These are phyloP conservation scores for Hansenula sp. DNA, from an alignment of 1,139 yeast species.

Conservation along the genomic window DNA sequence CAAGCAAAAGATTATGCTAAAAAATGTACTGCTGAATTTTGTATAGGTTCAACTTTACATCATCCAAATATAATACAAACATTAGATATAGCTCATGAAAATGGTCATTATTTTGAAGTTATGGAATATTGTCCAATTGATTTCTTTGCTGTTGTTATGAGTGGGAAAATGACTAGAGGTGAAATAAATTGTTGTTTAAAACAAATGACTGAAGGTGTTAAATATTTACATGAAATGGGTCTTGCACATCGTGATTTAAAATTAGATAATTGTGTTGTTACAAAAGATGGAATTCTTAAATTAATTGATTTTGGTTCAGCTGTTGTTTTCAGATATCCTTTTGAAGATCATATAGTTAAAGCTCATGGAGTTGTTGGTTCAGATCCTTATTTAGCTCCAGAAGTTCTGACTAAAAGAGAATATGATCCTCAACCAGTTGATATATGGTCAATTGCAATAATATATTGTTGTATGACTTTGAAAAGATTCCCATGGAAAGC, in stretches of 20 bases:
- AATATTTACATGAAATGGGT: slow-evolving; percentile 82
- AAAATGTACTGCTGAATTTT: slow-evolving; percentile 95
- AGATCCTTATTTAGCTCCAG: slow-evolving; percentile 97
- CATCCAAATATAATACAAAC: slow-evolving; percentile 95
- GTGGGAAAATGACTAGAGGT: slow-evolving; percentile 80
- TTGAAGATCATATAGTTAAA: slow-evolving; percentile 68
- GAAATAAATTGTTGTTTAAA: slow-evolving; percentile 89
- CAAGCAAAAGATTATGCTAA: slow-evolving; percentile 85
- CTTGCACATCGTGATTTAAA: slow-evolving; percentile 94
- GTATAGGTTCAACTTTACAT: slow-evolving; percentile 92
- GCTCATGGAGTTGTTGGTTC: slow-evolving; percentile 97
- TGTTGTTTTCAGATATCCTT: slow-evolving; percentile 88
- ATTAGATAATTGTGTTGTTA: slow-evolving; percentile 90
- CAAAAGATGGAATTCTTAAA: slow-evolving; percentile 80
- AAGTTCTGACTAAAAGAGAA: slow-evolving; percentile 64
- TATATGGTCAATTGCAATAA: slow-evolving; percentile 93
- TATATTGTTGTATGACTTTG: slow-evolving; percentile 92
- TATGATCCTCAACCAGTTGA: slow-evolving; percentile 95
- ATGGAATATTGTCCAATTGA: slow-evolving; percentile 98
- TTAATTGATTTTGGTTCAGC: slow-evolving; percentile 97
- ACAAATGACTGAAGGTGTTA: slow-evolving; percentile 81
- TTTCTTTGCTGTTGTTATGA: slow-evolving; percentile 96
- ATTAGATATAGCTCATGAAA: slow-evolving; percentile 84
- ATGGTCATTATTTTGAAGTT: slow-evolving; percentile 82
- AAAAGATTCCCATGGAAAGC: slow-evolving; percentile 97